Conservation (phyloP, 139 green algal genomes). For the Chlamydomonas incerta region DNA sequence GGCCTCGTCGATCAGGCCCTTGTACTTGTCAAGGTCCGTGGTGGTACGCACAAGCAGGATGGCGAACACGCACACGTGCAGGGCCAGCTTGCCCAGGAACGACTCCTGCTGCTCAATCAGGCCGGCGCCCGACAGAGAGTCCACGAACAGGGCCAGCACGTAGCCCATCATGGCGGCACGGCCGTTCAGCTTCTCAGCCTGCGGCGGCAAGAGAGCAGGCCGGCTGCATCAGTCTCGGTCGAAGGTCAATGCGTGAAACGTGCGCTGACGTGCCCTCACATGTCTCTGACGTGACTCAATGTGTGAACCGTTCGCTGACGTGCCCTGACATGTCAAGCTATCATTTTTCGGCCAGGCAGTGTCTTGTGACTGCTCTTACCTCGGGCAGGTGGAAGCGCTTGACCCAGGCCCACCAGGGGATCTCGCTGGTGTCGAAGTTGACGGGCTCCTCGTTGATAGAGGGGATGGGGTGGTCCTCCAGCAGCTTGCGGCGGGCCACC, state of each 20-base stretch:
- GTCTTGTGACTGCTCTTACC: constrained; percentile 51
- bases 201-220: no score
- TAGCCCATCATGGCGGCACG: constrained; percentile 96
- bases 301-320: no score
- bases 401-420: constrained; percentile 97
- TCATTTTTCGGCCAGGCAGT: neutral
- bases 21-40: constrained; percentile 82
- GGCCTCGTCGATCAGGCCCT: constrained; percentile 89
- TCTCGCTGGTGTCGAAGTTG: constrained; percentile 91
- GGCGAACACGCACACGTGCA: constrained; percentile 88
- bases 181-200: constrained; percentile 96
- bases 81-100: constrained; percentile 92
- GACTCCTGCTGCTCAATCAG: constrained; percentile 91
- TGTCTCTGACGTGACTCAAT: no score
- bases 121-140: constrained; percentile 83
- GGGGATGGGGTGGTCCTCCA: constrained; percentile 87
- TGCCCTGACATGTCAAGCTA: no score
- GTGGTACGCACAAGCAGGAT: constrained; percentile 79
- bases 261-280: no score
- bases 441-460: constrained; percentile 91
- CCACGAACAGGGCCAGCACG: constrained; percentile 82
- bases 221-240: no score
- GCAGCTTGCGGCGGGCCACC: constrained; percentile 87
- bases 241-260: no score
- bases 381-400: constrained; percentile 95